A percentile compares a stretch with the other conserved stretches of the same genome.
Conservation (phyloP, 148 eudicot species). For the Vaccinium vitisidaea region DNA sequence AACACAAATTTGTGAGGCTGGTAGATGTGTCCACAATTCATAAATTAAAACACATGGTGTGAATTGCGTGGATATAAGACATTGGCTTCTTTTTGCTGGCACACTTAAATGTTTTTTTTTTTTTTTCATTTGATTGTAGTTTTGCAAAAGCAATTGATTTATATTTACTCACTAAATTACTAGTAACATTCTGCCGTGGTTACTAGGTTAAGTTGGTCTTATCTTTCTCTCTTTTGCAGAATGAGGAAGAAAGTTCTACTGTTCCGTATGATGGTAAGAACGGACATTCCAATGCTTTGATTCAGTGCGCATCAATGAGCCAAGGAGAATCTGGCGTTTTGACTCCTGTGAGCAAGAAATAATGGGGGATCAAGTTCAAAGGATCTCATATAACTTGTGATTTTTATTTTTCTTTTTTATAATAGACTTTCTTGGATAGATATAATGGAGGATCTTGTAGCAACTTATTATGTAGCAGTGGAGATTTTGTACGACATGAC, state of each 20-base stretch:
- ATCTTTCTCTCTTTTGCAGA: constrained; percentile 1
- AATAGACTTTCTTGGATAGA: background rate
- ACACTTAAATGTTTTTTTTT: background rate
- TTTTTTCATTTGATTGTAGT: background rate
- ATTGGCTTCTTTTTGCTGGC: background rate
- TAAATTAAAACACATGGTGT: background rate
- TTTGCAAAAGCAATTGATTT: background rate
- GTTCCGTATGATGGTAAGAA: background rate
- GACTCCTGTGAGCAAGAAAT: background rate
- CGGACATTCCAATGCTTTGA: background rate
- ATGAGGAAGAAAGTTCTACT: background rate
- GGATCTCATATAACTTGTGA: background rate
- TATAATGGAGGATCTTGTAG: too few relatives aligned
- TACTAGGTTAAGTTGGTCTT: background rate
- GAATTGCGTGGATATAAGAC: background rate
- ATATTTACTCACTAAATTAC: background rate
- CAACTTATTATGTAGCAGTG: background rate
- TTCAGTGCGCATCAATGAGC: background rate
- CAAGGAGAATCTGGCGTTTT: background rate
- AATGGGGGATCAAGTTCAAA: background rate
- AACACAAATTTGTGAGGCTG: too few relatives aligned
- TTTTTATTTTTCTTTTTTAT: background rate
- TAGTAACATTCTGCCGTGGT: background rate
- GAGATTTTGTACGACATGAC: background rate
- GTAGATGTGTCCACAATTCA: too few relatives aligned